phyloP scores from a whole-genome alignment of 371 early-diverging fungal species.

The Rhizopus microsporus region DNA sequence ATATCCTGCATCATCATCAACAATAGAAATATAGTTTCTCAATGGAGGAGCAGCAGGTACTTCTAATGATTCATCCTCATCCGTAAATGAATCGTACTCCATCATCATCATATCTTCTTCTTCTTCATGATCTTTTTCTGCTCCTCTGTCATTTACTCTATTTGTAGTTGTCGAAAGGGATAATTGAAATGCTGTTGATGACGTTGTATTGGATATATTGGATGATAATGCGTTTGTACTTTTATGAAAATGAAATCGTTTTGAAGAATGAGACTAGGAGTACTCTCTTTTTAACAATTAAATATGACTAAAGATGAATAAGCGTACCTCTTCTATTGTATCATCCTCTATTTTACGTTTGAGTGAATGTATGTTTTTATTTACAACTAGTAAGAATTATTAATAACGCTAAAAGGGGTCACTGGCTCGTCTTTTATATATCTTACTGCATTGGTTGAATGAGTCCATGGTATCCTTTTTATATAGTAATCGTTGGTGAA shows the following conservation, averaged over 20 bases:
- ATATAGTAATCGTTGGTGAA: no score
- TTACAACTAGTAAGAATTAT: conserved; percentile 1
- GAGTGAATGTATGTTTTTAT: conserved; percentile 2
- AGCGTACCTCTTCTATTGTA: conserved; percentile 3
- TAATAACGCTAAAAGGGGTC: background rate
- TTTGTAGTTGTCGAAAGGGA: background rate
- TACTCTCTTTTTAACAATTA: background rate
- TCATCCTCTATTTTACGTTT: conserved; percentile 4
- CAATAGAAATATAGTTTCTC: background rate
- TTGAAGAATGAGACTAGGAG: conserved; percentile 4
- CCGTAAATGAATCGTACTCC: conserved; percentile 10
- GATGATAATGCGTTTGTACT: background rate
- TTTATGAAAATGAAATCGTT: conserved; percentile 2
- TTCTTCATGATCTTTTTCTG: background rate
- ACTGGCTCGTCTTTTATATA: background rate
- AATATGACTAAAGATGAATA: background rate
- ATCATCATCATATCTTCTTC: conserved; percentile 12
- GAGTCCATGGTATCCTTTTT: conserved; percentile 1
- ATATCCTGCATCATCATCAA: conserved; percentile 5
- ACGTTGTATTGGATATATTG: background rate
- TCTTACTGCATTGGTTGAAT: conserved; percentile 3
- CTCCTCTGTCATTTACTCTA: background rate
- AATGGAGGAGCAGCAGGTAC: conserved; percentile 3
- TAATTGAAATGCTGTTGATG: background rate
- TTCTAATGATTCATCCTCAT: conserved; percentile 14